These are phyloP conservation scores for Craterostigma plantagineum DNA, from an alignment of 257 asterid species.

Conservation along the genomic window DNA sequence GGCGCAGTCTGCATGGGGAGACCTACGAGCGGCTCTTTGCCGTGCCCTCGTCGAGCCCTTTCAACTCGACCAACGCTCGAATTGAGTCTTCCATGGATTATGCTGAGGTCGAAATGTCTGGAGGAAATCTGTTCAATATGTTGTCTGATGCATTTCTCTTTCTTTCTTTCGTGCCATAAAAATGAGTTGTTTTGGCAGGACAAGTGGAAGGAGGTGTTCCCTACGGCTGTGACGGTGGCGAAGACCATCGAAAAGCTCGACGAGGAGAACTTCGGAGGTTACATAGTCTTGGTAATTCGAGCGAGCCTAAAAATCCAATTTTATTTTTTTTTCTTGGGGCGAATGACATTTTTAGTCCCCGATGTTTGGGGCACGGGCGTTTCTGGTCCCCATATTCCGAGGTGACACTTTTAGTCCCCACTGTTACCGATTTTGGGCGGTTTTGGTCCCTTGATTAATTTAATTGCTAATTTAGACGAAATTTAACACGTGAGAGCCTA, in stretches of 20 bases:
- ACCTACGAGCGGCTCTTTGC: constrained; percentile 37
- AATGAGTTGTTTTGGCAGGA: constrained; percentile 14
- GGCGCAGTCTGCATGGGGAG: constrained; percentile 22
- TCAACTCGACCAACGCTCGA: constrained; percentile 24
- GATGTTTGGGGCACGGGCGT: too few relatives aligned
- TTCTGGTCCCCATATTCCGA: too few relatives aligned
- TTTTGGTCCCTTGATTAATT: too few relatives aligned
- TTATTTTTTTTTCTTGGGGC: not conserved
- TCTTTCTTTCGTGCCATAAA: not conserved
- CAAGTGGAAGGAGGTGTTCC: constrained; percentile 48
- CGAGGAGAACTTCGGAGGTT: constrained; percentile 25
- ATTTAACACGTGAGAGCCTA: too few relatives aligned
- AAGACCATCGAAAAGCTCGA: constrained; percentile 29
- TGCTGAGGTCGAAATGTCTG: constrained; percentile 35
- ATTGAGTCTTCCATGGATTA: constrained; percentile 55
- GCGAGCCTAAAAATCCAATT: not conserved
- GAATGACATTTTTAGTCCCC: too few relatives aligned
- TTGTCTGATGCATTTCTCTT: constrained; percentile 22
- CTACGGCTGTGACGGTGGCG: constrained; percentile 35
- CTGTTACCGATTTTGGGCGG: too few relatives aligned
- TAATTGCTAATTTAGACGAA: too few relatives aligned
- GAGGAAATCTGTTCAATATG: constrained; percentile 30
- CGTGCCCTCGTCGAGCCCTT: constrained; percentile 13
- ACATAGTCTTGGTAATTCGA: constrained; percentile 27
- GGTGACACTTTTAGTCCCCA: too few relatives aligned